These are phyloP conservation scores for Exophiala viscosa DNA, from an alignment of 2,329 filamentous ascomycete species.

Conservation along the genomic window DNA sequence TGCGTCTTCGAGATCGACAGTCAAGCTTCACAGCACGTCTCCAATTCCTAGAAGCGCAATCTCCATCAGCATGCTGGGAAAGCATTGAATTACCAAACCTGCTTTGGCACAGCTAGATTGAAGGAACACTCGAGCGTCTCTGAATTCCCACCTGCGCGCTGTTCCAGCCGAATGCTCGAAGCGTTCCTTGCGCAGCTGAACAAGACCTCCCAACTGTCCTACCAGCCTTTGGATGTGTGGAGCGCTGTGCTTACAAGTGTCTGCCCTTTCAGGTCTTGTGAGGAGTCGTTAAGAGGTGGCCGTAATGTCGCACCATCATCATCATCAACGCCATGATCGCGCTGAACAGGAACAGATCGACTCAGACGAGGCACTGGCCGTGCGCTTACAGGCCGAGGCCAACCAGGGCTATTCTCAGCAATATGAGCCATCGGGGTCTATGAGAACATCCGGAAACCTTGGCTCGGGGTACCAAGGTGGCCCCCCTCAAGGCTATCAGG, in stretches of 20 bases:
- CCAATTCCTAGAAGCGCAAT: not conserved
- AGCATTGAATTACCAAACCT: not conserved
- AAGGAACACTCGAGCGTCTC: not conserved
- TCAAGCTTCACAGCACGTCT: not conserved
- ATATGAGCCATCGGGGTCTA: not conserved
- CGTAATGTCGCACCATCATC: not conserved
- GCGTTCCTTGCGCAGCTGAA: not conserved
- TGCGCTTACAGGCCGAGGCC: not conserved
- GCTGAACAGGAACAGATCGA: not conserved
- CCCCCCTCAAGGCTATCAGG: not conserved
- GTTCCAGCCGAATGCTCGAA: not conserved
- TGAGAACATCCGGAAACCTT: not conserved
- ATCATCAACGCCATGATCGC: not conserved
- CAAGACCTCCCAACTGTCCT: not conserved
- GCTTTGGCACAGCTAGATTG: not conserved
- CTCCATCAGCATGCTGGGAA: conserved; percentile 1
- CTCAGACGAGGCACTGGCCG: not conserved
- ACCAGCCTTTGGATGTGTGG: not conserved
- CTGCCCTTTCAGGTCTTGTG: not conserved
- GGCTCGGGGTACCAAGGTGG: not conserved
- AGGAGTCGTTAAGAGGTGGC: not conserved
- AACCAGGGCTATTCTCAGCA: not conserved
- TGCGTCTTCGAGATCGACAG: not conserved
- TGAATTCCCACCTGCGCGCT: not conserved
- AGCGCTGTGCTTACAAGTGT: not conserved